Conservation (phyloP, 805 yeast species). For the Starmerella roubikii region DNA sequence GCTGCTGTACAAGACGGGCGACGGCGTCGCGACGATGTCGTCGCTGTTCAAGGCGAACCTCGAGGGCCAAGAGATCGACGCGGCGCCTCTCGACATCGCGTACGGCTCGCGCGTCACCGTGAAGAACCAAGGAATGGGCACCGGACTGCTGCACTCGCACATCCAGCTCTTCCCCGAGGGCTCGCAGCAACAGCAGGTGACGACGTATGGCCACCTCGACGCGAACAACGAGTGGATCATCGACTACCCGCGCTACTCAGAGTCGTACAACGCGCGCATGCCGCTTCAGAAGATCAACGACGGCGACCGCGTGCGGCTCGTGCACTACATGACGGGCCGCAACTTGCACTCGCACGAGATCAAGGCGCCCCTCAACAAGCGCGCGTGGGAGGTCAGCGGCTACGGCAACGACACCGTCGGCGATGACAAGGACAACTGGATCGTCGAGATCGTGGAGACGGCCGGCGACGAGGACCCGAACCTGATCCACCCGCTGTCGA, state of each 20-base stretch:
- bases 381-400: slow-evolving; percentile 90
- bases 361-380: slow-evolving; percentile 81
- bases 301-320: slow-evolving; percentile 64
- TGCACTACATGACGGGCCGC: slow-evolving; percentile 70
- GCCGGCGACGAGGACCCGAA: slow-evolving; percentile 37
- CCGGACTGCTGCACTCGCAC: slow-evolving; percentile 75
- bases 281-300: slow-evolving; percentile 37
- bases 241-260: slow-evolving; percentile 29
- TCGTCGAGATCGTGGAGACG: slow-evolving; percentile 59
- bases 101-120: slow-evolving; percentile 66
- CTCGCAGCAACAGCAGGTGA: slow-evolving; percentile 93
- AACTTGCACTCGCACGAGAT: slow-evolving; percentile 83
- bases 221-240: slow-evolving; percentile 77
- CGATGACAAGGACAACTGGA: slow-evolving; percentile 85
- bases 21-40: slow-evolving; percentile 94
- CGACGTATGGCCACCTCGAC: slow-evolving; percentile 42
- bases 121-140: slow-evolving; percentile 65
- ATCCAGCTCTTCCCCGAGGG: slow-evolving; percentile 64
- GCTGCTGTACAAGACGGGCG: slow-evolving; percentile 73
- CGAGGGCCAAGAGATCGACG: slow-evolving; percentile 66
- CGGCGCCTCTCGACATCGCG: slow-evolving; percentile 54
- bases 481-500: slow-evolving; percentile 53
- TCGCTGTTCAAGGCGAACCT: slow-evolving; percentile 87
- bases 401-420: slow-evolving; percentile 68
- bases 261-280: slow-evolving; percentile 28